phyloP scores from a whole-genome alignment of 176 grass and related monocot species.

The Alopecurus myosuroides region DNA sequence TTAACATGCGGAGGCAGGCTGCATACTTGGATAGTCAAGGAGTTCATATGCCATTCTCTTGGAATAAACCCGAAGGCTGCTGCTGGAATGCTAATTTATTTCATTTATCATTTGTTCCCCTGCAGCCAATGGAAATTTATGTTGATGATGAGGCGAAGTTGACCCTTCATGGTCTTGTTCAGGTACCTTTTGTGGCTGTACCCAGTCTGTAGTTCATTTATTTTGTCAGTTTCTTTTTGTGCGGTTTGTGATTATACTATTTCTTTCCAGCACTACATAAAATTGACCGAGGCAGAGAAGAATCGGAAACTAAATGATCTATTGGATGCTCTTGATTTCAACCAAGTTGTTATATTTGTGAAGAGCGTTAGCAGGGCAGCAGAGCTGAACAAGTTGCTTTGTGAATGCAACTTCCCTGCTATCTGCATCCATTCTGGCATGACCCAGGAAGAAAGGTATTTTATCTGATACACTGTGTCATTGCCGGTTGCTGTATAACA shows the following conservation, averaged over 20 bases:
- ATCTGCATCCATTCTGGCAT: slow-evolving; percentile 99
- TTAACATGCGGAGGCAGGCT: slow-evolving; percentile 12
- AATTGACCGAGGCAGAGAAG: slow-evolving; percentile 88
- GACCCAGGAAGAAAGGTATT: slow-evolving; percentile 88
- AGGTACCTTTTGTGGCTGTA: slow-evolving; percentile 32
- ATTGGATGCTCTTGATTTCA: slow-evolving; percentile 97
- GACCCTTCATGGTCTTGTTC: slow-evolving; percentile 97
- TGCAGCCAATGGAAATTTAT: slow-evolving; percentile 99
- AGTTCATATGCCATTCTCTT: slow-evolving; percentile 52
- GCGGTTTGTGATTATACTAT: background rate
- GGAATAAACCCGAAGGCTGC: slow-evolving; percentile 58
- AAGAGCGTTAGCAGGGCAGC: slow-evolving; percentile 91
- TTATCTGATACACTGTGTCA: background rate
- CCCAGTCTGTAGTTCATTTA: background rate
- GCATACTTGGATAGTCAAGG: slow-evolving; percentile 1
- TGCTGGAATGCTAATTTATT: slow-evolving; percentile 68
- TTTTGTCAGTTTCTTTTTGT: background rate
- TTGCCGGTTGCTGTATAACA: background rate
- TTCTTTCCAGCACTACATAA: slow-evolving; percentile 79
- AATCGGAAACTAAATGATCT: slow-evolving; percentile 96
- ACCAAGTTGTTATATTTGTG: slow-evolving; percentile 98
- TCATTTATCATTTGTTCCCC: slow-evolving; percentile 83
- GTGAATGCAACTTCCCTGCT: slow-evolving; percentile 95
- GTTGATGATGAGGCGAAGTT: slow-evolving; percentile 99
- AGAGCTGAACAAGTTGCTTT: slow-evolving; percentile 95